Evolutionary conservation across 371 early-diverging fungal genomes (phyloP).

Genomic region (Mucor lusitanicus): DNA sequence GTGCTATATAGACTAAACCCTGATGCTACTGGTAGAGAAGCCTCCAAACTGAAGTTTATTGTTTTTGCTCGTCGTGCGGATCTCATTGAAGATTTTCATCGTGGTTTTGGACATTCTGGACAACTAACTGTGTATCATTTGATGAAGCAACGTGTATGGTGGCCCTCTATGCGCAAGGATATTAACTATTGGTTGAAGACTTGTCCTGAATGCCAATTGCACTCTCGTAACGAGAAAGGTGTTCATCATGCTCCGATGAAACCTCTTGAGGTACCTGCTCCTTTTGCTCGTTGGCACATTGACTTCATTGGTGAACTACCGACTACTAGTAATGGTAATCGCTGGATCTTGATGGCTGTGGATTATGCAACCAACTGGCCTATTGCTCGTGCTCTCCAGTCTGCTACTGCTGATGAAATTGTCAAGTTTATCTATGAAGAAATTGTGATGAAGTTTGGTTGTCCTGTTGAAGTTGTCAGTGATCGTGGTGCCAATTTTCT

Average conservation of each 20-base stretch:
- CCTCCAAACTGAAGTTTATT: background rate
- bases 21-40: background rate
- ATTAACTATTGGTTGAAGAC: no score
- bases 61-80: background rate
- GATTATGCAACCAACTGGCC: slow-evolving; percentile 45
- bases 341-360: slow-evolving; percentile 29
- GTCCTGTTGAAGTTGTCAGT: background rate
- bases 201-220: background rate
- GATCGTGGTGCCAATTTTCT: background rate
- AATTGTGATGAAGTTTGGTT: background rate
- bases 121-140: background rate
- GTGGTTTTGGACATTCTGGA: background rate
- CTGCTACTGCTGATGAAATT: slow-evolving; percentile 21
- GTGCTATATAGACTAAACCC: no score
- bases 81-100: slow-evolving; percentile 3
- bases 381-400: slow-evolving; percentile 19
- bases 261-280: slow-evolving; percentile 6
- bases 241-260: slow-evolving; percentile 12
- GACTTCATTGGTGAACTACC: slow-evolving; percentile 31
- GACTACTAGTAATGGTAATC: slow-evolving; percentile 17
- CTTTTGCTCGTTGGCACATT: slow-evolving; percentile 25
- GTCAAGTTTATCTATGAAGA: slow-evolving; percentile 13
- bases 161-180: slow-evolving; percentile 2
- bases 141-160: background rate
- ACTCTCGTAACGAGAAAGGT: background rate